These are phyloP conservation scores for Oenanthe javanica DNA, from an alignment of 140 eudicot genomes.

Conservation along the genomic window DNA sequence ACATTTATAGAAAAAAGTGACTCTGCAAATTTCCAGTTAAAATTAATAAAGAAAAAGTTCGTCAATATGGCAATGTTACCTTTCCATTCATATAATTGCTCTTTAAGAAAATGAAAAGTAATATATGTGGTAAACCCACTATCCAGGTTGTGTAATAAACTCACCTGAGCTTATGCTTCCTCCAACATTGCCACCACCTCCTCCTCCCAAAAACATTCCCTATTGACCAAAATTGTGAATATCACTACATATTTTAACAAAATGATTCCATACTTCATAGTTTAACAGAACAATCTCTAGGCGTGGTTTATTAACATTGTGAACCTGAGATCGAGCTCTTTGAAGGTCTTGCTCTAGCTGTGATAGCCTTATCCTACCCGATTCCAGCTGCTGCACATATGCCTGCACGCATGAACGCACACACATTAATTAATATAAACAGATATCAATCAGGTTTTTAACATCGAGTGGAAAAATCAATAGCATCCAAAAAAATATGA, in stretches of 20 bases:
- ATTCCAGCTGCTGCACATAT: slow-evolving; percentile 85
- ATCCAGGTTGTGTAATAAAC: slow-evolving; percentile 1
- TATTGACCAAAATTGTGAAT: slow-evolving; percentile 13
- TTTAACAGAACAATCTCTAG: not conserved
- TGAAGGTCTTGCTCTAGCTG: slow-evolving; percentile 96
- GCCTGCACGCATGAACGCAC: slow-evolving; percentile 35
- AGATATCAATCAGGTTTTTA: not conserved
- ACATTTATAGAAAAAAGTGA: not conserved
- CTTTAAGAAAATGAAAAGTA: slow-evolving; percentile 2
- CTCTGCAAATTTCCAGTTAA: not conserved
- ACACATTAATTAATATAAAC: not conserved
- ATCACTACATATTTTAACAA: not conserved
- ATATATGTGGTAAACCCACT: not conserved
- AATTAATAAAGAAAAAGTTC: not conserved
- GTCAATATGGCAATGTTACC: not conserved
- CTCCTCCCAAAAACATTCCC: slow-evolving; percentile 81
- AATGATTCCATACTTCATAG: not conserved
- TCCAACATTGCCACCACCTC: slow-evolving; percentile 59
- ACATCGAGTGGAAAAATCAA: not conserved
- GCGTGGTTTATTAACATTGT: not conserved
- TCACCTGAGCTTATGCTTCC: slow-evolving; percentile 77
- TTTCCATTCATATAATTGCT: not conserved
- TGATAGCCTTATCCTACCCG: slow-evolving; percentile 76
- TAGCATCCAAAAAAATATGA: not conserved
- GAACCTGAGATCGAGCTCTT: slow-evolving; percentile 84